Evolutionary conservation across 805 yeast species (phyloP).

Genomic region (Pichia cabralensis): DNA sequence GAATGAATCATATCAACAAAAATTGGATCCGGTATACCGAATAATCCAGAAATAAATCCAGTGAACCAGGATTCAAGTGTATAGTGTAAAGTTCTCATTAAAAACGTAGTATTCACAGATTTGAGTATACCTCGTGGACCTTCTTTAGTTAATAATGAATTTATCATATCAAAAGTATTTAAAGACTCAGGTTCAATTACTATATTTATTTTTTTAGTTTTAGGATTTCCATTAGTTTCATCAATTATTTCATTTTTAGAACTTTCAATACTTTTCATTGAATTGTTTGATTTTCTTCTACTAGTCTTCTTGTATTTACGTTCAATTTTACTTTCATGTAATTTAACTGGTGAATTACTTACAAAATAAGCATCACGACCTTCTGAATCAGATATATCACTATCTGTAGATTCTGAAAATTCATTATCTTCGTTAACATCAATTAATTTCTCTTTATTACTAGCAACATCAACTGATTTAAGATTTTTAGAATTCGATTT

Average conservation of each 20-base stretch:
- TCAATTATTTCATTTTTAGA: too few species aligned
- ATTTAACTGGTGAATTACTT: slow-evolving; percentile 13
- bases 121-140: slow-evolving; percentile 66
- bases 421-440: slow-evolving; percentile 24
- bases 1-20: slow-evolving; percentile 76
- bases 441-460: background rate
- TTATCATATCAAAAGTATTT: slow-evolving; percentile 57
- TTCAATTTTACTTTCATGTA: slow-evolving; percentile 24
- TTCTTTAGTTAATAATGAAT: slow-evolving; percentile 54
- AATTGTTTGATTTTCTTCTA: slow-evolving; percentile 9
- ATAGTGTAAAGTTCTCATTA: slow-evolving; percentile 61
- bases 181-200: slow-evolving; percentile 44
- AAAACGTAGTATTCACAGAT: slow-evolving; percentile 70
- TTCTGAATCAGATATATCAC: slow-evolving; percentile 13
- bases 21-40: slow-evolving; percentile 81
- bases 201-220: background rate
- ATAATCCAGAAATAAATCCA: slow-evolving; percentile 72
- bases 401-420: background rate
- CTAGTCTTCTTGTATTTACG: slow-evolving; percentile 17
- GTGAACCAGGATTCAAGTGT: slow-evolving; percentile 89
- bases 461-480: background rate
- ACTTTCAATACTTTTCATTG: background rate
- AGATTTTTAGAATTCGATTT: slow-evolving; percentile 15
- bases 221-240: background rate
- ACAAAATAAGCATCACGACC: slow-evolving; percentile 15